phyloP scores from a whole-genome alignment of 352 stramenopile genomes.

The Pythium coloratum region DNA sequence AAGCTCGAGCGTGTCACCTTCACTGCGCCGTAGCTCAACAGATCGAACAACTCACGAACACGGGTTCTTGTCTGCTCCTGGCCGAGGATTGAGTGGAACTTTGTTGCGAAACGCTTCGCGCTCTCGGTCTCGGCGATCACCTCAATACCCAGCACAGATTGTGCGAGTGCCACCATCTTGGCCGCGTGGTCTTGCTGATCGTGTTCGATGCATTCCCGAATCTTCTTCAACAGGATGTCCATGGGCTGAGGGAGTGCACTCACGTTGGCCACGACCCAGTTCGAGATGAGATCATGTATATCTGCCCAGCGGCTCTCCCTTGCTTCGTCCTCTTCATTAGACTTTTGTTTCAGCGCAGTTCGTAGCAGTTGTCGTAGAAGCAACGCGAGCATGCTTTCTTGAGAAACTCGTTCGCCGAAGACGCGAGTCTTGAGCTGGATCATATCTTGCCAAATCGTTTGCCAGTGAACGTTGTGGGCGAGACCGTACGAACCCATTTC shows the following conservation, averaged over 20 bases:
- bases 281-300: constrained; percentile 44
- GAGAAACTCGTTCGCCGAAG: constrained; percentile 56
- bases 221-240: constrained; percentile 33
- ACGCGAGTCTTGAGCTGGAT: constrained; percentile 69
- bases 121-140: constrained; percentile 26
- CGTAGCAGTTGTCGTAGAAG: constrained; percentile 53
- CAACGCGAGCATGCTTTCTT: constrained; percentile 55
- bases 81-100: constrained; percentile 12
- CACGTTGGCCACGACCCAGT: constrained; percentile 52
- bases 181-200: constrained; percentile 24
- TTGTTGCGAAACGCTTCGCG: neutral
- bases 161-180: constrained; percentile 28
- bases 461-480: constrained; percentile 36
- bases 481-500: constrained; percentile 54
- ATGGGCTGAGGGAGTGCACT: constrained; percentile 48
- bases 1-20: constrained; percentile 41
- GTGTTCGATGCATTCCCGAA: constrained; percentile 36
- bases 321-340: constrained; percentile 5
- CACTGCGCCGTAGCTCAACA: constrained; percentile 56
- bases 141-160: constrained; percentile 34
- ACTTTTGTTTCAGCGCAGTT: neutral
- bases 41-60: constrained; percentile 41
- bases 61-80: constrained; percentile 16
- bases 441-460: constrained; percentile 60
- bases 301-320: constrained; percentile 16